Evolutionary conservation across 306 rosid species (phyloP).

Genomic region (Phaseolus lunatus): DNA sequence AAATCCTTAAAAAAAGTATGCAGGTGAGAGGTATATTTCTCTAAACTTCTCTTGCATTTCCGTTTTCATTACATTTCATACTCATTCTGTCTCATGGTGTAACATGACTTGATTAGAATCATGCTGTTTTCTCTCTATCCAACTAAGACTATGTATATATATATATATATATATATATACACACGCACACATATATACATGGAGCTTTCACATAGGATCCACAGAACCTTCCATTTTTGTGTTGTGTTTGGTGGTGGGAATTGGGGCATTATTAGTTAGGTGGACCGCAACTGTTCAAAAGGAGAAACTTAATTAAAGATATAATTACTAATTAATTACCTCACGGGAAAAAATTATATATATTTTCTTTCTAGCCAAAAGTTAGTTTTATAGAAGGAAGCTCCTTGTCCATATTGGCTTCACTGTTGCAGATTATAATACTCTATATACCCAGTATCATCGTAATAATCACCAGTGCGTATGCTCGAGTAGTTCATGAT

Average conservation of each 20-base stretch:
- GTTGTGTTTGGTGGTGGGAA: constrained; percentile 50
- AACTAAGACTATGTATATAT: background rate
- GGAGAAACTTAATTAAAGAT: constrained; percentile 33
- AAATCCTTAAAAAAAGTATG: constrained; percentile 27
- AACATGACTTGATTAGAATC: background rate
- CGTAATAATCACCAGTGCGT: constrained; percentile 27
- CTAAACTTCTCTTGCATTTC: constrained; percentile 46
- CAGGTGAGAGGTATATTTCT: constrained; percentile 66
- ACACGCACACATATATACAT: background rate
- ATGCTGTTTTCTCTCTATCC: constrained; percentile 37
- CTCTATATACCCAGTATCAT: constrained; percentile 20
- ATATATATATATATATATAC: background rate
- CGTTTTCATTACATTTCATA: constrained; percentile 40
- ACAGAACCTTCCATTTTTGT: constrained; percentile 44
- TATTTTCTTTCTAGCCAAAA: constrained; percentile 21
- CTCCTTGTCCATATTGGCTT: constrained; percentile 31
- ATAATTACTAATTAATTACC: constrained; percentile 33
- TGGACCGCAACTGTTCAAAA: constrained; percentile 44
- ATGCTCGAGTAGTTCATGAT: constrained; percentile 43
- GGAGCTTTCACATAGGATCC: constrained; percentile 44
- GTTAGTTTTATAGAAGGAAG: constrained; percentile 28
- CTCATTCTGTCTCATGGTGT: constrained; percentile 24
- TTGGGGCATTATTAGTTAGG: constrained; percentile 43
- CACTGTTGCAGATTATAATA: constrained; percentile 40
- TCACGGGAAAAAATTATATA: background rate